phyloP scores from a whole-genome alignment of 176 grass and related monocot species.

The Eleusine coracana region DNA sequence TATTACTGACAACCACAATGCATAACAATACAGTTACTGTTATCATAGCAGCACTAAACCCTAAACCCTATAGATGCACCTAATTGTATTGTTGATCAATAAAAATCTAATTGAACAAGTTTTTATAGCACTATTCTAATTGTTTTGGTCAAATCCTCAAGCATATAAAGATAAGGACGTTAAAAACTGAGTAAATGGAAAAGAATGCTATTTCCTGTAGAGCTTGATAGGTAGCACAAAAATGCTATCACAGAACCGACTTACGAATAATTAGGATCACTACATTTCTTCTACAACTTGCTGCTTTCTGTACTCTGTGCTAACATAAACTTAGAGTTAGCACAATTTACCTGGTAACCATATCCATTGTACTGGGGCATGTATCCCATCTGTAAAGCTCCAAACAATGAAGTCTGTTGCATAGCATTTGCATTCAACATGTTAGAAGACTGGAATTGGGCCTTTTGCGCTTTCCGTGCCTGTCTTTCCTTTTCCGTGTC shows the following conservation, averaged over 20 bases:
- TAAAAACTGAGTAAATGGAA: not conserved
- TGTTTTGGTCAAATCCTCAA: not conserved
- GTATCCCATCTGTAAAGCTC: conserved; percentile 88
- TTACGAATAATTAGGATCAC: conserved; percentile 18
- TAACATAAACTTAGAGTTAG: conserved; percentile 26
- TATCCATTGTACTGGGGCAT: conserved; percentile 92
- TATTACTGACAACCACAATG: conserved; percentile 11
- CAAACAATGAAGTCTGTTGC: conserved; percentile 87
- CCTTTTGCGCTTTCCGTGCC: conserved; percentile 88
- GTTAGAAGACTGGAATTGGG: conserved; percentile 72
- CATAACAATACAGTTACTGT: conserved; percentile 5
- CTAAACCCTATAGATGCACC: not conserved
- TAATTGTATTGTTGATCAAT: not conserved
- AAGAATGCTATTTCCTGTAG: conserved; percentile 17
- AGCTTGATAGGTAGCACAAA: not conserved
- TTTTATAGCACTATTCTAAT: not conserved
- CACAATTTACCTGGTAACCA: conserved; percentile 82
- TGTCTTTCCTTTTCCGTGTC: conserved; percentile 99
- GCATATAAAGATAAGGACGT: conserved; percentile 3
- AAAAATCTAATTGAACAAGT: conserved; percentile 17
- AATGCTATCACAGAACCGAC: not conserved
- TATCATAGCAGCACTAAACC: not conserved
- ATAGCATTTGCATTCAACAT: conserved; percentile 66
- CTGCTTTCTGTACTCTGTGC: not conserved
- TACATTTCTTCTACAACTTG: not conserved